Evolutionary conservation across 768 basidiomycete genomes (phyloP).

Genomic region (Postia placenta): DNA sequence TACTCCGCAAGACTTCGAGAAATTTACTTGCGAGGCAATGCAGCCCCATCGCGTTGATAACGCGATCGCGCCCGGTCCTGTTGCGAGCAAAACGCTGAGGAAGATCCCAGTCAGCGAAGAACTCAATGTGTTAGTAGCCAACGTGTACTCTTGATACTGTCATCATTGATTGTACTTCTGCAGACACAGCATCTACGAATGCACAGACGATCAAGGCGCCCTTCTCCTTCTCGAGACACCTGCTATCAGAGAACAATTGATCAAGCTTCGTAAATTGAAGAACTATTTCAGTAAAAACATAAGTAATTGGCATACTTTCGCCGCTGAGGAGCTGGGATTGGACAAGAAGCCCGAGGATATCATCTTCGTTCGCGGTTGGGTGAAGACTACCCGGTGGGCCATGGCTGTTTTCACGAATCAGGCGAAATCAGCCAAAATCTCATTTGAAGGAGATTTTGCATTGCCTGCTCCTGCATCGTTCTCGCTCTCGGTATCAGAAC

Average conservation of each 20-base stretch:
- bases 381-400: conserved; percentile 13
- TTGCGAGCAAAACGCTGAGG: conserved; percentile 2
- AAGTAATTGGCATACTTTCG: conserved; percentile 15
- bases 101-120: not conserved
- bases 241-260: not conserved
- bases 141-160: too few species aligned
- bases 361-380: conserved; percentile 9
- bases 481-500: not conserved
- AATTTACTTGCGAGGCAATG: not conserved
- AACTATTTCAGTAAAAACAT: conserved; percentile 12
- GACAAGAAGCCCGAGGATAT: conserved; percentile 5
- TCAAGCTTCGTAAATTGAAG: not conserved
- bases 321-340: conserved; percentile 3
- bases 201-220: conserved; percentile 8
- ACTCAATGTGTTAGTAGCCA: not conserved
- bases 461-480: not conserved
- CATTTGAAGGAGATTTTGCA: conserved; percentile 3
- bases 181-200: conserved; percentile 5
- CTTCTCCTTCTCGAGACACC: conserved; percentile 3
- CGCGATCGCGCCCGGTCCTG: not conserved
- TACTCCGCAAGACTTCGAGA: conserved; percentile 1
- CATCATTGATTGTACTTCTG: too few species aligned
- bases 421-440: not conserved
- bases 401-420: conserved; percentile 2
- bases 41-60: not conserved